Base-by-base conservation (phyloP, 78 protist genomes). In the Dictyostelium citrinum region DNA sequence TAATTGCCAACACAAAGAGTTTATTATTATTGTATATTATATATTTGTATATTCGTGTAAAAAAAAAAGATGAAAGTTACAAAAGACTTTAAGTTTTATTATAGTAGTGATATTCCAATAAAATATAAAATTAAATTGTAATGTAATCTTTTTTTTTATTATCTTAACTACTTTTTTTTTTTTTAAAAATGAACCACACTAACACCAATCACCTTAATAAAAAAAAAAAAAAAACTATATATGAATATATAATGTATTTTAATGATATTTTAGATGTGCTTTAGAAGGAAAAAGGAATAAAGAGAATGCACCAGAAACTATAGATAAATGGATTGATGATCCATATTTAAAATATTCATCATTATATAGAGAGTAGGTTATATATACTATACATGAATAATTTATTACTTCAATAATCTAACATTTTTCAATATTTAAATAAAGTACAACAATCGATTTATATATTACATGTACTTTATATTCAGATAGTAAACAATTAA, bases 61-160 rank as follows among this genome's bases (percentile, higher is more conserved):
- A 39, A 39, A 22, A n/a, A n/a, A 27, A 71, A 7, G n/a, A 88
- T 88, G 93, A 88, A 88, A 49, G 85, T 88, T 41, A 61, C 84
- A 58, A 88, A 78, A 46, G 93, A 88, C 14, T 88, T 88, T 78
- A 88, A 78, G 39, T 88, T 88, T 72, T 88, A 67, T n/a, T 88
- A 79, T 78, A 88, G 93, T 78, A 39, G 76, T 64, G 93, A 88
- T 79, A 78, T 88, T 41, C 70, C 86, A 67, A 41, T 79, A 67
- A 88, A 88, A 78, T 88, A 84, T 83, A 84, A 84, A 76, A 84
- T 84, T 75, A 84, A 84, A 84, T 74, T 84, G 83, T 84, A 55
- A 31, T 14, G 35, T 3, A 61, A 33, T 0, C 17, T n/a, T 11
- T 12, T 3, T 24, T 27, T 22, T 55, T 55, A 24, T 20, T 16